Percentiles rank a stretch among this genome's conserved stretches.
Conservation (phyloP, 2,329 filamentous ascomycete species). For the Fusarium aywerte region DNA sequence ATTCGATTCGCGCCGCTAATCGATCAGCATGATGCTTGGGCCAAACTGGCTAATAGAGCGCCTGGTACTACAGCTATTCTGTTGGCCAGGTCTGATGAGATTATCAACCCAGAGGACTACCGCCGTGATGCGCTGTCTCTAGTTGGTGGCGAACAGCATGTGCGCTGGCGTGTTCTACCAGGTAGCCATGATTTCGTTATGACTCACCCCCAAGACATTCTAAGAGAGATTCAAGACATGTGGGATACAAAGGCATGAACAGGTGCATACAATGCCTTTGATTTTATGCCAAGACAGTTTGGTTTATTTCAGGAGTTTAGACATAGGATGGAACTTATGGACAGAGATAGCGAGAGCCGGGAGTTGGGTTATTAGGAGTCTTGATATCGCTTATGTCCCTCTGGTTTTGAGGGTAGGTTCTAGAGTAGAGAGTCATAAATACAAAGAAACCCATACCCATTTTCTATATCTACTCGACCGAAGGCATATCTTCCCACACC, state of each 20-base stretch:
- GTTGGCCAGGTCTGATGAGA: slow-evolving; percentile 61
- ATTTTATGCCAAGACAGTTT: background rate
- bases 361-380: slow-evolving; percentile 20
- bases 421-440: slow-evolving; percentile 21
- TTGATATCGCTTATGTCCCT: slow-evolving; percentile 2
- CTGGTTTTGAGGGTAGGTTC: slow-evolving; percentile 10
- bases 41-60: slow-evolving; percentile 55
- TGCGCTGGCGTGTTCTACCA: slow-evolving; percentile 63
- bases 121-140: slow-evolving; percentile 61
- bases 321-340: background rate
- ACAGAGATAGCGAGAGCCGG: slow-evolving; percentile 9
- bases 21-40: slow-evolving; percentile 63
- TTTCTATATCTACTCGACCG: background rate
- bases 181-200: slow-evolving; percentile 72
- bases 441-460: background rate
- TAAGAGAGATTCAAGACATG: slow-evolving; percentile 60
- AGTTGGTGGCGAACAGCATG: slow-evolving; percentile 60
- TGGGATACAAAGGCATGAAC: slow-evolving; percentile 52
- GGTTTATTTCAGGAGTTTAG: background rate
- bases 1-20: slow-evolving; percentile 65
- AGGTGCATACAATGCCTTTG: background rate
- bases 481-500: background rate
- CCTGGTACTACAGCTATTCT: slow-evolving; percentile 62
- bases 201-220: slow-evolving; percentile 59
- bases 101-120: slow-evolving; percentile 65